Base-by-base conservation (phyloP, 768 basidiomycete genomes). In the Tulasnella sp. region DNA sequence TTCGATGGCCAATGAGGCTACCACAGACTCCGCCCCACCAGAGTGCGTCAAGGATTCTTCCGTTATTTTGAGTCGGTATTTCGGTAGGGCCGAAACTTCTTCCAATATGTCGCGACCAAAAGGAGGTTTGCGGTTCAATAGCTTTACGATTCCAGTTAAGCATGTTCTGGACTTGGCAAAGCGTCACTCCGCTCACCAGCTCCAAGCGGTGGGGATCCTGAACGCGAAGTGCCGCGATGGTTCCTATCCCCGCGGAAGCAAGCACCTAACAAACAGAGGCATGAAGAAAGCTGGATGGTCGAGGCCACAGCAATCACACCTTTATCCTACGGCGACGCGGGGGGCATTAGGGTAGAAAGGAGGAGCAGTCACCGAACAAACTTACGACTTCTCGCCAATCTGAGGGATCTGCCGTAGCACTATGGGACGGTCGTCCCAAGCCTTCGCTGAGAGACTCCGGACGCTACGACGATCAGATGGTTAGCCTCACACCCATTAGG, bases 301-400 rank as follows among this genome's bases (percentile, higher is more conserved):
- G 69, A 11, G n/a, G 34, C 29, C 1, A 11, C n/a, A 22, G 25
- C 40, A 37, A 31, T 54, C 73, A 5, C 74, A 83, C 82, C 67
- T 80, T 79, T 40, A 81, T 78, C 38, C 80, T 80, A 38, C 25
- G 9, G 14, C n/a, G 2, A 19, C 29, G 25, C 64, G 34, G 25
- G 8, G 2, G 22, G 29, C 14, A 25, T 42, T 31, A 39, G 67
- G 22, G 42, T 6, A 29, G 17, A n/a, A 15, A 34, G 37, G 8
- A 0, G 34, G 14, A 12, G 12, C 15, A 34, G 14, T 29, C 17
- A 36, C 42, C 1, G 38, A 73, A 34, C 34, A 54, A 19, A 83
- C 91, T 81, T 76, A 94, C 93, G 93, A 93, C 88, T 94, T 94
- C 81, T 95, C 93, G 39, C 96, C 97, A 54, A 99, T 90, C n/a